Evolutionary conservation across 768 basidiomycete species (phyloP), one percentile per base, ranked within the genome.

Genomic region (Pleurotus pulmonarius): DNA sequence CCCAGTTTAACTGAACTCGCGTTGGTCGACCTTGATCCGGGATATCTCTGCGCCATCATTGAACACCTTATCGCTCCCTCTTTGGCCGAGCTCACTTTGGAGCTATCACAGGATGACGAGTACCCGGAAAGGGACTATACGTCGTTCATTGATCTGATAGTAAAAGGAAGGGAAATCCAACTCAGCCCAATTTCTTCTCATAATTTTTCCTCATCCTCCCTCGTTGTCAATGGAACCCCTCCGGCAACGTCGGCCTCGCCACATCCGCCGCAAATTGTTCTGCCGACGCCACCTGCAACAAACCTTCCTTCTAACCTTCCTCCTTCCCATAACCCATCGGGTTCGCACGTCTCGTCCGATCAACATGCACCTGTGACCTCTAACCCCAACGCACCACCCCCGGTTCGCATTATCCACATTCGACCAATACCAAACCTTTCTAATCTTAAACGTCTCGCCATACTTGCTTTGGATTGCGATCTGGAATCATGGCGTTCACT

Each of bases 111-210:
- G 26, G 79, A 55, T 40, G 71, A 83, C 58, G 77, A 81, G 62
- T 69, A 82, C 16, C 77, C 79, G n/a, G 80, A 81, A 29, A 78
- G 82, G 64, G 79, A 83, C 64, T 83, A 75, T 61, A 76, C 77
- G 24, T 65, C 70, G 5, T 80, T 81, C 61, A 63, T 83, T 16
- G 67, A 72, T 39, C 65, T 78, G 49, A 56, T 79, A 13, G 67
- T 71, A 26, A 64, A 65, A 8, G 52, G 56, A 18, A 48, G 54
- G 45, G 47, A 44, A 13, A 51, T 59, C 48, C 6, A 20, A 16
- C 47, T 58, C 7, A 38, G 46, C 22, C 49, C 63, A n/a, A 43
- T 43, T 52, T 38, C 59, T 11, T 45, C 34, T 9, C 49, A 54
- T n/a, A 29, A 24, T 16, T 39, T 34, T 12, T 18, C 56, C 2